These are phyloP conservation scores for Fusarium xylarioides DNA, from an alignment of 2,329 filamentous ascomycete species.

Conservation along the genomic window DNA sequence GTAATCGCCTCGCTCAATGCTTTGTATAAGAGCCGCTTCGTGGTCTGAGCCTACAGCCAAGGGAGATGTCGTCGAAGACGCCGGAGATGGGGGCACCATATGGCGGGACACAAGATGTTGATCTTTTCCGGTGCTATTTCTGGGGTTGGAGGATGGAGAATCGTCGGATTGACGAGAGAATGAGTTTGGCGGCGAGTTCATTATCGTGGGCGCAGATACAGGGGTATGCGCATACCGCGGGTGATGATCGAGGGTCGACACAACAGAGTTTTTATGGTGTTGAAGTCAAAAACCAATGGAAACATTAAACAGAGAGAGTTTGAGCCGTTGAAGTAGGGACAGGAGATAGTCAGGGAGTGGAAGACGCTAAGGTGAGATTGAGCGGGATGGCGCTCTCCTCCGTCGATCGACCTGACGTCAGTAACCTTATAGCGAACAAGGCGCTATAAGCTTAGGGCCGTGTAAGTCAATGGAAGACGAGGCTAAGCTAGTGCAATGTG, in stretches of 20 bases:
- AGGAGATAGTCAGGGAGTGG: slow-evolving; percentile 14
- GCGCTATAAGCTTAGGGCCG: neutral
- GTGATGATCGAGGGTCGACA: neutral
- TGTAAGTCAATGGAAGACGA: neutral
- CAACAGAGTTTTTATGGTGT: neutral
- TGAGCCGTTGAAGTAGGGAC: neutral
- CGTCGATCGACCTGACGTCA: slow-evolving; percentile 22
- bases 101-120: neutral
- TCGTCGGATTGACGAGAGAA: slow-evolving; percentile 16
- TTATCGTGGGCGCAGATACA: slow-evolving; percentile 11
- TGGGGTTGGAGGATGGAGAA: neutral
- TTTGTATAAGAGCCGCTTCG: slow-evolving; percentile 45
- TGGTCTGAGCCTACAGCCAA: slow-evolving; percentile 46
- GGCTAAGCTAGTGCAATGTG: neutral
- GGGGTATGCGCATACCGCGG: slow-evolving; percentile 14
- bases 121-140: neutral
- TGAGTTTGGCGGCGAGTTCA: slow-evolving; percentile 42
- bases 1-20: slow-evolving; percentile 47
- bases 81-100: slow-evolving; percentile 41
- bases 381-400: slow-evolving; percentile 17
- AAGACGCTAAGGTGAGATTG: slow-evolving; percentile 14
- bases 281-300: neutral
- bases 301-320: neutral
- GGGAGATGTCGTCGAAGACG: slow-evolving; percentile 39
- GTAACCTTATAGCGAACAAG: neutral